These are phyloP conservation scores for Noccaea bulbosa DNA, from an alignment of 345 rosid genomes.

Conservation along the genomic window DNA sequence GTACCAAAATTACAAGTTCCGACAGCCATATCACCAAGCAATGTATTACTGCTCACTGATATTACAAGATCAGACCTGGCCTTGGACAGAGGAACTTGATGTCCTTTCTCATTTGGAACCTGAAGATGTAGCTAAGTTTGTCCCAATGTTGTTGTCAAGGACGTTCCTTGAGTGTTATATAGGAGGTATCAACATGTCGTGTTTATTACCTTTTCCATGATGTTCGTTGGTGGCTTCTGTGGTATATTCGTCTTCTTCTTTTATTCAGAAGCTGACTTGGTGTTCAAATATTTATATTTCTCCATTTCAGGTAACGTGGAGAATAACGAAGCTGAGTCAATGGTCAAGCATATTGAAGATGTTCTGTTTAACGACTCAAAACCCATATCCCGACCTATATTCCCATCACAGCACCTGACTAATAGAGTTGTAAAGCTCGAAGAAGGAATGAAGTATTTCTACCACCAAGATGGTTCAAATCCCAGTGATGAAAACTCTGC, in stretches of 20 bases:
- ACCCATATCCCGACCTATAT: slow-evolving; percentile 71
- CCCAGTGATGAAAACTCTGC: slow-evolving; percentile 85
- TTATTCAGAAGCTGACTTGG: slow-evolving; percentile 16
- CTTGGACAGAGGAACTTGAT: slow-evolving; percentile 78
- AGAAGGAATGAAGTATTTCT: slow-evolving; percentile 59
- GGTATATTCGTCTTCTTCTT: background rate
- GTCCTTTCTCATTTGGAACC: slow-evolving; percentile 62
- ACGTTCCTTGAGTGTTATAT: slow-evolving; percentile 77
- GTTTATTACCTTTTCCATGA: background rate
- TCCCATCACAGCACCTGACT: slow-evolving; percentile 79
- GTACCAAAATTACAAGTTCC: slow-evolving; percentile 75
- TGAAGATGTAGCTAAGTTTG: slow-evolving; percentile 74
- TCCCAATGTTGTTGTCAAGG: slow-evolving; percentile 75
- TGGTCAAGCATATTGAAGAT: slow-evolving; percentile 66
- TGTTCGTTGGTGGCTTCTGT: too few species aligned
- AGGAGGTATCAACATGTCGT: slow-evolving; percentile 54
- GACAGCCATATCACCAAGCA: slow-evolving; percentile 84
- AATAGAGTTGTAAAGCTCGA: slow-evolving; percentile 79
- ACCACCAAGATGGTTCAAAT: slow-evolving; percentile 71
- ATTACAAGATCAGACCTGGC: slow-evolving; percentile 70
- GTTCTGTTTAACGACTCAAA: slow-evolving; percentile 59
- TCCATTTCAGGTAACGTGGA: slow-evolving; percentile 72
- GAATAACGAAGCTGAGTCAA: slow-evolving; percentile 64
- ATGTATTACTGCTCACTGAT: slow-evolving; percentile 74
- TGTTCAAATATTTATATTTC: slow-evolving; percentile 16